A percentile compares a stretch with the other conserved stretches of the same genome.
Conservation (phyloP, 495 filamentous ascomycete species). For the Neurospora terricola region DNA sequence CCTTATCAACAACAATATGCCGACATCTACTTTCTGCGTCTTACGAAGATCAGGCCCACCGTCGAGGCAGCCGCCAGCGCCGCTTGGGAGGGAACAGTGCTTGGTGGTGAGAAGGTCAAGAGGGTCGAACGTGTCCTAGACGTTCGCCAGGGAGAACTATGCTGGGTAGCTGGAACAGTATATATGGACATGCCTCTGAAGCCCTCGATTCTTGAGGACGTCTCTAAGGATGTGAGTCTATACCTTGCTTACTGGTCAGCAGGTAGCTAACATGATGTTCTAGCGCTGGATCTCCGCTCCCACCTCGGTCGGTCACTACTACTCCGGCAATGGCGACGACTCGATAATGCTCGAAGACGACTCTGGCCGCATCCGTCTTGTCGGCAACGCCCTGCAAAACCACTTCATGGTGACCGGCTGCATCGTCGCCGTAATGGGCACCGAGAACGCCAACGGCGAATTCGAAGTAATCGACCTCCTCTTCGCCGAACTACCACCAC, state of each 20-base stretch:
- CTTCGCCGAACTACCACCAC: constrained; percentile 73
- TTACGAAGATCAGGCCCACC: constrained; percentile 75
- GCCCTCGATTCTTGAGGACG: constrained; percentile 91
- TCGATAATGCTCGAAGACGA: constrained; percentile 90
- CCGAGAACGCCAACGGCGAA: constrained; percentile 82
- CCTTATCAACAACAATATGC: constrained; percentile 93
- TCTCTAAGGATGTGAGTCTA: constrained; percentile 72
- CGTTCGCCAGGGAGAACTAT: constrained; percentile 89
- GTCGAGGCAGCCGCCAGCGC: constrained; percentile 64
- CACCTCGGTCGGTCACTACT: constrained; percentile 69
- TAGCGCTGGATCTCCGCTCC: constrained; percentile 81
- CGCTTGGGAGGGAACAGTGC: constrained; percentile 69
- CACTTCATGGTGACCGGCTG: constrained; percentile 79
- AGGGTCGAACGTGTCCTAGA: constrained; percentile 82
- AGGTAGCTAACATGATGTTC: background rate
- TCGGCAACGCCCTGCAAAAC: constrained; percentile 52
- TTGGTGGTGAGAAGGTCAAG: constrained; percentile 65
- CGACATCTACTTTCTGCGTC: constrained; percentile 92
- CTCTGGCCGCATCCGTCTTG: constrained; percentile 78
- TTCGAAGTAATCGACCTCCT: constrained; percentile 87
- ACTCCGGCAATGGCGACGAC: constrained; percentile 46
- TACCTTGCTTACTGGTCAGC: background rate
- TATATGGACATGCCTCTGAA: constrained; percentile 98
- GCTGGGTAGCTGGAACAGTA: constrained; percentile 89
- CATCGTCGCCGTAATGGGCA: constrained; percentile 83